Evolutionary conservation across 208 protist genomes (phyloP), one percentile per base, ranked within the genome.

Genomic region (Angomonas deanei): DNA sequence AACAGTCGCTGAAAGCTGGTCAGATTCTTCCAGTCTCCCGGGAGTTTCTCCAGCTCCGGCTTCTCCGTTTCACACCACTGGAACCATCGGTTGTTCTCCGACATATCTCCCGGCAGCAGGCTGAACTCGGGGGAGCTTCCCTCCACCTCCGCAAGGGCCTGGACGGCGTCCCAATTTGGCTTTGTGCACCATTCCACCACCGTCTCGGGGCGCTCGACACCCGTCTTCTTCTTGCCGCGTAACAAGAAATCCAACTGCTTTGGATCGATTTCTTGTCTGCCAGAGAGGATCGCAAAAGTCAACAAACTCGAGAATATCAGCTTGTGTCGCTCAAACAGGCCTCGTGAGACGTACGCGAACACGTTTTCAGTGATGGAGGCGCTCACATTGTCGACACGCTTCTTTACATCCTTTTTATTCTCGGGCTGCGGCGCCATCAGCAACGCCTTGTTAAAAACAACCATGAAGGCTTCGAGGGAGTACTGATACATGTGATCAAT

Each of bases 401-500:
- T 89, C 27, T 61, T 61, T 0, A 98, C 67, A 60, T 98, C 93
- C 68, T 98, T 97, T 42, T 82, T 85, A 64, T 97, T 84, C 66
- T 93, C 79, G 17, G 98, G 92, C 54, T 91, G 77, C 61, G 81
- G 61, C 0, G 98, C 92, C 36, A 71, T 68, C 31, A 71, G 53
- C 34, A 99, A 94, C 19, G 97, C 97, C 77, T 98, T 98, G 77
- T 97, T 92, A 86, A 99, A 99, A 17, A 99, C 97, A 6, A 96
- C 94, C 80, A 97, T 97, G 86, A 99, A 99, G 8, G 97, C 94
- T 61, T 96, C 92, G 13, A 99, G 83, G 13, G 97, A 99, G 78
- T 97, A 99, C 71, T 98, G 94, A 67, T 99, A 99, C 96, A 99
- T 99, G 78, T 98, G 93, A 70, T 99, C 94, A 70, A 99, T 97